phyloP scores from a whole-genome alignment of 1,139 yeast species.

The Lodderomyces pseudojiufengensis region DNA sequence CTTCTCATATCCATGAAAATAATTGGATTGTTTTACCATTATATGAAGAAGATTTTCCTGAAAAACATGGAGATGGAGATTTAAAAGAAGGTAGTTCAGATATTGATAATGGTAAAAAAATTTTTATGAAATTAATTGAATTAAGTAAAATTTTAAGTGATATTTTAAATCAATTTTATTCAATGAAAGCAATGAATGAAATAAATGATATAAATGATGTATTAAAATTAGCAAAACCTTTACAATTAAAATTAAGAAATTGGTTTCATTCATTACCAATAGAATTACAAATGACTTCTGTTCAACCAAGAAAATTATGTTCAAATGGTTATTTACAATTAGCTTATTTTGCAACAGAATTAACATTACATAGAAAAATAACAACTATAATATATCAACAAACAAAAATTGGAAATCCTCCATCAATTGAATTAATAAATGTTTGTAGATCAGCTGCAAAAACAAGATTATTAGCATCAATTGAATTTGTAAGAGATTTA shows the following conservation, averaged over 20 bases:
- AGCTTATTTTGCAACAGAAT: constrained; percentile 84
- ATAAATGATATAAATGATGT: constrained; percentile 61
- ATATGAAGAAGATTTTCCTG: constrained; percentile 73
- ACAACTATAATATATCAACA: constrained; percentile 54
- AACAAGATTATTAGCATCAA: constrained; percentile 74
- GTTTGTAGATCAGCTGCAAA: constrained; percentile 85
- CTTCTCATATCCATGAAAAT: constrained; percentile 65
- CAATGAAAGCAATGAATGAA: constrained; percentile 60
- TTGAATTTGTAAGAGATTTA: constrained; percentile 72
- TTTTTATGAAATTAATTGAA: constrained; percentile 68
- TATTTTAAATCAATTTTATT: constrained; percentile 65
- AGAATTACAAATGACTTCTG: constrained; percentile 61
- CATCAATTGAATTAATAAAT: constrained; percentile 53
- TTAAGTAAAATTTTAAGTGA: constrained; percentile 70
- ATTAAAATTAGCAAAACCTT: constrained; percentile 74
- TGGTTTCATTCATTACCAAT: constrained; percentile 84
- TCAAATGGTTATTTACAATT: constrained; percentile 75
- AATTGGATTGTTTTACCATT: constrained; percentile 70
- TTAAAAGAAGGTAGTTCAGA: constrained; percentile 62
- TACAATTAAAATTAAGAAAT: constrained; percentile 69
- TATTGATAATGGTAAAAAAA: constrained; percentile 65
- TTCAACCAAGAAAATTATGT: constrained; percentile 58
- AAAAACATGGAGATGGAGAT: constrained; percentile 56
- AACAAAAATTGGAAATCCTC: constrained; percentile 34
- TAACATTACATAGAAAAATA: constrained; percentile 78